Conservation (phyloP, 164 flowering plant species). For the Tinospora cordifolia region DNA sequence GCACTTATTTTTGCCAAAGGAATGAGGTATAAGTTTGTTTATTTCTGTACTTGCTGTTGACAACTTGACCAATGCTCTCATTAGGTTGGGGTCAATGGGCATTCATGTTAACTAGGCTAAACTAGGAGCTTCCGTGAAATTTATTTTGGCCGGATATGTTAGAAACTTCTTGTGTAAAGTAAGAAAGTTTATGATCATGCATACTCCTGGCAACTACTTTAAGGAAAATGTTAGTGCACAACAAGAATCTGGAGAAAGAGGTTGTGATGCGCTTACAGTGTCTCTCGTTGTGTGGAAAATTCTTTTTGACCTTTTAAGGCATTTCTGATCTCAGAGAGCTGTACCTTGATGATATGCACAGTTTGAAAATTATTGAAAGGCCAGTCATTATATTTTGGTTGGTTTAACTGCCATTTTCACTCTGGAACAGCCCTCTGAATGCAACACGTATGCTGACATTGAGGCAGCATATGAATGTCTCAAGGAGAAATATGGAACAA, state of each 20-base stretch:
- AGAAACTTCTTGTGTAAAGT: no score
- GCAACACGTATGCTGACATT: slow-evolving; percentile 76
- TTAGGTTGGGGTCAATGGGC: no score
- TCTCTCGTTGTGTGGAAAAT: no score
- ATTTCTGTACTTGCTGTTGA: no score
- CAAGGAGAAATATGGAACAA: slow-evolving; percentile 58
- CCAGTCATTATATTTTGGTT: background rate
- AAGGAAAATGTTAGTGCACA: background rate
- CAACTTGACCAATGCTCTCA: no score
- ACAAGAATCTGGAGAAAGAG: background rate
- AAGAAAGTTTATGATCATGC: no score
- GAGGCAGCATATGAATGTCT: slow-evolving; percentile 84
- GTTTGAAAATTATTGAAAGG: no score
- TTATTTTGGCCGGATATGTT: no score
- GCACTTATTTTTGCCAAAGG: no score
- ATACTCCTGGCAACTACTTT: background rate
- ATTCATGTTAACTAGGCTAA: background rate
- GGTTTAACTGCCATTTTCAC: background rate
- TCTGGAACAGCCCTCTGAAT: slow-evolving; percentile 61
- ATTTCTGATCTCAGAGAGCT: background rate
- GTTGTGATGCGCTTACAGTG: background rate
- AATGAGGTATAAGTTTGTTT: no score
- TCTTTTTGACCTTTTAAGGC: no score
- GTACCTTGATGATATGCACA: background rate
- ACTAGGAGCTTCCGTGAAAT: background rate